Conservation (phyloP, 768 basidiomycete species). For the Grammothele lineata region DNA sequence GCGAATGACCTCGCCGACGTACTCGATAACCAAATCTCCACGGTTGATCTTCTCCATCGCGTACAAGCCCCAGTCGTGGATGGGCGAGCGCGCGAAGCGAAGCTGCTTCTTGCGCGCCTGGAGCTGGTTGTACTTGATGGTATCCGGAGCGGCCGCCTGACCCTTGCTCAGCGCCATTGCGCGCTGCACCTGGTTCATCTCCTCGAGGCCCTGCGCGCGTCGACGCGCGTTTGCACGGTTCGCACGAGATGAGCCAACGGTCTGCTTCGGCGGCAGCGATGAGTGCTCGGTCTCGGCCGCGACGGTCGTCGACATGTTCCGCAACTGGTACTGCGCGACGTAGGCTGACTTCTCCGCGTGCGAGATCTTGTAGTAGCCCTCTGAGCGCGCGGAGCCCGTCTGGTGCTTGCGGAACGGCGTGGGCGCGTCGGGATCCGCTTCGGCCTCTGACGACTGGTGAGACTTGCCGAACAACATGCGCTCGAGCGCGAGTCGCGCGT, state of each 20-base stretch:
- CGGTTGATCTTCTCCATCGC: constrained; percentile 93
- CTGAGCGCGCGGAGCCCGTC: constrained; percentile 86
- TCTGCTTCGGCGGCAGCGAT: constrained; percentile 43
- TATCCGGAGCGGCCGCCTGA: constrained; percentile 64
- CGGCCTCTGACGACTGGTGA: constrained; percentile 21
- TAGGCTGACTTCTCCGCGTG: constrained; percentile 89
- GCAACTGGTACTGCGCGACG: constrained; percentile 81
- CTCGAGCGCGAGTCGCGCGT: constrained; percentile 57
- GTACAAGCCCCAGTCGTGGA: constrained; percentile 98
- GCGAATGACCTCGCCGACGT: constrained; percentile 95
- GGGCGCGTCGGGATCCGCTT: constrained; percentile 34
- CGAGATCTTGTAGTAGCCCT: constrained; percentile 94
- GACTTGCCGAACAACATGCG: constrained; percentile 25
- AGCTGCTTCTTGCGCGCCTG: constrained; percentile 98
- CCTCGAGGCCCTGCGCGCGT: constrained; percentile 88
- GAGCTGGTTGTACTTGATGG: constrained; percentile 99
- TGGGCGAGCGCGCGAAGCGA: constrained; percentile 90
- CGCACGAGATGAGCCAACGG: constrained; percentile 73
- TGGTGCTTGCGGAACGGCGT: constrained; percentile 68
- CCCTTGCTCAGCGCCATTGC: constrained; percentile 73
- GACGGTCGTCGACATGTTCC: constrained; percentile 41
- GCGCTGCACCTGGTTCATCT: constrained; percentile 87
- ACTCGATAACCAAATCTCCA: constrained; percentile 99
- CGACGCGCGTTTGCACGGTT: constrained; percentile 91
- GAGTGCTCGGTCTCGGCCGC: constrained; percentile 37